Evolutionary conservation across 1,139 yeast genomes (phyloP), one percentile per base, ranked within the genome.

Genomic region (Sugiyamaella japonica): DNA sequence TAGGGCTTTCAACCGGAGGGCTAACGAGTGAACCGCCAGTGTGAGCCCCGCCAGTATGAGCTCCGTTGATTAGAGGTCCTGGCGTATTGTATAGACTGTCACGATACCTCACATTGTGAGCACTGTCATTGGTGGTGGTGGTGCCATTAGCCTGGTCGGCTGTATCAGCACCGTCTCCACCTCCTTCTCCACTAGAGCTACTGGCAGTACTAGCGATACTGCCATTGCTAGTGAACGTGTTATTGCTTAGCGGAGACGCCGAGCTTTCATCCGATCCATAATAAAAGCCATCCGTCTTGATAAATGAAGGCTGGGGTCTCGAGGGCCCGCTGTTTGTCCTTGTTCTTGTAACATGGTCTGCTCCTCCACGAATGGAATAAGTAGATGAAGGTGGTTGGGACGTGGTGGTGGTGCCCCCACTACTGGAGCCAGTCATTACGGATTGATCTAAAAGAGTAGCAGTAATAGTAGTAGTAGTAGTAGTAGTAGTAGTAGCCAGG

Each of bases 261-360:
- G 36, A 34, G 15, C 23, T 16, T 12, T 45, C 49, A 13, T 45
- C 49, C 15, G 42, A 23, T 5, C 36, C 42, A 32, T 16, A 32
- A 42, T 29, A 28, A 17, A 17, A 31, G 12, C n/a, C 31, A 45
- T 45, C 49, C 3, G 49, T 45, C 32, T 45, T 45, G 40, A 45
- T 45, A 20, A 36, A 23, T 9, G 42, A 37, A 13, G 49, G 34
- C n/a, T 29, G 34, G 34, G 34, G 49, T 16, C 49, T 37, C 9
- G 49, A 41, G 2, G 49, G 42, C 12, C 49, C 49, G 15, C 49
- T 45, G 20, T 45, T 45, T 12, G 49, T 45, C 13, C 49, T 20
- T 17, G 49, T 36, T 36, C 49, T 23, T 20, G 49, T 45, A 13
- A 25, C 15, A 36, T 28, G 36, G n/a, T n/a, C 16, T 7, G 48